Base-by-base conservation (phyloP, 1,139 yeast genomes). In the Debaryomyces psychrophilus region DNA sequence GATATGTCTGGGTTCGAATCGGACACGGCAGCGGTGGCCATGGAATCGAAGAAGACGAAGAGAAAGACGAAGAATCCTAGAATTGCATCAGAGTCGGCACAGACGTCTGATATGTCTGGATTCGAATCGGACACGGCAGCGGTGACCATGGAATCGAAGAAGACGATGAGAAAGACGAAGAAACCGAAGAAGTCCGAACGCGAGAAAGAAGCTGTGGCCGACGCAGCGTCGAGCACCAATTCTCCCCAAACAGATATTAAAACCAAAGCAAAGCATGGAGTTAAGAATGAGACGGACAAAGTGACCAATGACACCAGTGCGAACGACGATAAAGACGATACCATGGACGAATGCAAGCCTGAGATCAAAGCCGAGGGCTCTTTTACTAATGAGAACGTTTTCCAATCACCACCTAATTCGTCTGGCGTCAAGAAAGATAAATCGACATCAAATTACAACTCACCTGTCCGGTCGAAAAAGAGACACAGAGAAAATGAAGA, bases 321-420 rank as follows among this genome's bases (percentile, higher is more conserved):
- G 22, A 4, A 4, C 31, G 18, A 20, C 31, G 33, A 20, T 7
- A 31, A 36, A 15, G 44, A 33, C 12, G 25, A 38, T 18, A 31
- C 9, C 12, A 33, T 11, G 14, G 44, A 26, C 6, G 26, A 11
- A 12, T 14, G 14, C 6, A 31, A 34, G 29, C 15, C 8, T 5
- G 41, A 14, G 4, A 28, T 27, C 9, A 38, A 41, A 18, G 37
- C 36, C 3, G 28, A 54, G 33, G 59, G 59, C 23, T 66, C 73
- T 4, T 75, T 76, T 50, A 62, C 71, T 1, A 56, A 60, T 28
- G 71, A 72, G 23, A 76, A 75, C 50, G 66, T 73, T 2, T 75
- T 76, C 57, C 80, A 76, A 52, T 57, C 73, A 0, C 55, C 60
- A 9, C 28, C 52, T 3, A 55, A 54, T 2, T 55, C 64, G 2